These are phyloP conservation scores for Soucietia sequanensis DNA, from an alignment of 805 yeast genomes.

Conservation along the genomic window DNA sequence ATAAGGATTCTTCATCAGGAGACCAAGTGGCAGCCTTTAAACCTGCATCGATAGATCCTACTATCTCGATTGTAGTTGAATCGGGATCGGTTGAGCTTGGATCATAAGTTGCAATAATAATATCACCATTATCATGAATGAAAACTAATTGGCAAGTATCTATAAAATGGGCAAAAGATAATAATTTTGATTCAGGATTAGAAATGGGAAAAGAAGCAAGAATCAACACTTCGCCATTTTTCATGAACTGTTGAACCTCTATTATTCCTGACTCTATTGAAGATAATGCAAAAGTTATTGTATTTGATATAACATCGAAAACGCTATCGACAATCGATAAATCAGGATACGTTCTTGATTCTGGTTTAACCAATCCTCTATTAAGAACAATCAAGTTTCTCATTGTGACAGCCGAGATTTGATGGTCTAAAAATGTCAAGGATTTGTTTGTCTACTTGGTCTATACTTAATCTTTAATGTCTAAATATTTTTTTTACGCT, in stretches of 20 bases:
- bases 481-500: too few species aligned
- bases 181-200: conserved; percentile 33
- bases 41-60: conserved; percentile 81
- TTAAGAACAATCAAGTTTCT: conserved; percentile 52
- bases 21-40: conserved; percentile 80
- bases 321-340: conserved; percentile 50
- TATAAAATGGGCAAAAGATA: conserved; percentile 65
- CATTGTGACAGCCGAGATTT: too few species aligned
- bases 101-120: conserved; percentile 65
- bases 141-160: conserved; percentile 67
- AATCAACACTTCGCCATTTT: conserved; percentile 55
- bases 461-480: too few species aligned
- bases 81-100: conserved; percentile 44
- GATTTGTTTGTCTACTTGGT: too few species aligned
- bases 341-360: conserved; percentile 64
- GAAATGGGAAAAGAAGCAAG: conserved; percentile 61
- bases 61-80: conserved; percentile 64
- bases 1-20: conserved; percentile 84
- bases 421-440: too few species aligned
- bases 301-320: conserved; percentile 74
- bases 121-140: conserved; percentile 74
- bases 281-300: conserved; percentile 63
- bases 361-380: conserved; percentile 50
- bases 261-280: conserved; percentile 50
- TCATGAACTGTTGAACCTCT: conserved; percentile 77